Conservation (phyloP, 805 yeast genomes). For the Teunomyces aglyptinius region DNA sequence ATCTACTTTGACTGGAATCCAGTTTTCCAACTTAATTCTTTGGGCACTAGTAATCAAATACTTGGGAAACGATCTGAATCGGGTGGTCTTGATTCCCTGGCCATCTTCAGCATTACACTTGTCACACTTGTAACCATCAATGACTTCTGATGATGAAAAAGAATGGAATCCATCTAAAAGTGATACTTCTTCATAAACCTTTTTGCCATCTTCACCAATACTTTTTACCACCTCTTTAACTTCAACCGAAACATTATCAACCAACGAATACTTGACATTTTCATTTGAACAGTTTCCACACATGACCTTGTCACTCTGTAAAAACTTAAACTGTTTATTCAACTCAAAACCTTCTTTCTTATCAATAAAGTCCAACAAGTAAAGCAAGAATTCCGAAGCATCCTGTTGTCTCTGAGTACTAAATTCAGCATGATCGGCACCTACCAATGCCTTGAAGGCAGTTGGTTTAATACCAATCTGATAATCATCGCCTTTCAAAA, state of each 20-base stretch:
- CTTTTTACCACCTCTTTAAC: slow-evolving; percentile 43
- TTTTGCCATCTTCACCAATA: slow-evolving; percentile 40
- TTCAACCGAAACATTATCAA: slow-evolving; percentile 65
- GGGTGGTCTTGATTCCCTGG: slow-evolving; percentile 41
- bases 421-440: slow-evolving; percentile 78
- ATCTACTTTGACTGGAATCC: slow-evolving; percentile 84
- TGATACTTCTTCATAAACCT: slow-evolving; percentile 46
- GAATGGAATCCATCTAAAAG: slow-evolving; percentile 49
- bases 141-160: slow-evolving; percentile 47
- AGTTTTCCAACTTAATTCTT: slow-evolving; percentile 78
- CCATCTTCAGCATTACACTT: slow-evolving; percentile 39
- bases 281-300: slow-evolving; percentile 61
- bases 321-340: slow-evolving; percentile 60
- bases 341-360: slow-evolving; percentile 43
- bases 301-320: slow-evolving; percentile 60
- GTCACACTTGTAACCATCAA: slow-evolving; percentile 64
- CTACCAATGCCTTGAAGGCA: slow-evolving; percentile 72
- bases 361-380: slow-evolving; percentile 64
- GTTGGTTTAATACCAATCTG: slow-evolving; percentile 78
- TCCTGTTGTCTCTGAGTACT: slow-evolving; percentile 90
- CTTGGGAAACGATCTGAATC: slow-evolving; percentile 67
- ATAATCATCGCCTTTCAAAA: slow-evolving; percentile 45
- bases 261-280: slow-evolving; percentile 50
- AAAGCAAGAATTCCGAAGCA: slow-evolving; percentile 83
- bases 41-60: slow-evolving; percentile 69